Percentiles rank a stretch among this genome's conserved stretches.
phyloP scores from a whole-genome alignment of 139 green algal species.

The Chlorella sp. region DNA sequence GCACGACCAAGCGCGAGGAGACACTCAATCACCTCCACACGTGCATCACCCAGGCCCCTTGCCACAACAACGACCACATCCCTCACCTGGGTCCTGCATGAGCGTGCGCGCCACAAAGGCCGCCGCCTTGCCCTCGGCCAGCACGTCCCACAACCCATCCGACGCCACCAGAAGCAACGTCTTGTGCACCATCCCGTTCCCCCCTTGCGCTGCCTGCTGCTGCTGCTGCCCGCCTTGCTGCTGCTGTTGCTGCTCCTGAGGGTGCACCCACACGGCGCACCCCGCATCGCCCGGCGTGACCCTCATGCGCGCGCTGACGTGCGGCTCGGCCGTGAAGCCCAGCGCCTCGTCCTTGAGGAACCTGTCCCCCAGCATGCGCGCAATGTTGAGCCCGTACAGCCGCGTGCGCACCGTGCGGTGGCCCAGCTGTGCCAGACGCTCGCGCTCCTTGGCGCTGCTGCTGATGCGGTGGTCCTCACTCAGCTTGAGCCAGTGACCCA shows the following conservation, averaged over 20 bases:
- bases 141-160: constrained; percentile 55
- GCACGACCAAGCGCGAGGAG: not conserved
- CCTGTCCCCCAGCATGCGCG: constrained; percentile 50
- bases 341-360: constrained; percentile 53
- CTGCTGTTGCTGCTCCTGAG: not conserved
- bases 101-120: not conserved
- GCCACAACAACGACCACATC: not conserved
- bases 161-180: constrained; percentile 36
- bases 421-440: constrained; percentile 28
- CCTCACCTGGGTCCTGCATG: not conserved
- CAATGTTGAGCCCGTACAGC: constrained; percentile 54
- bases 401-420: constrained; percentile 25
- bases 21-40: not conserved
- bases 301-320: constrained; percentile 18
- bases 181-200: not conserved
- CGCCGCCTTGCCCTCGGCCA: constrained; percentile 21
- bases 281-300: not conserved
- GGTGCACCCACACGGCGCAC: not conserved
- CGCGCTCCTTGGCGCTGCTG: constrained; percentile 25
- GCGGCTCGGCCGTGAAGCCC: constrained; percentile 46
- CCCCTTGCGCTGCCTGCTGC: not conserved
- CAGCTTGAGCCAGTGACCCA: constrained; percentile 21
- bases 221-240: not conserved
- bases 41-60: not conserved
- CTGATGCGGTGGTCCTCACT: constrained; percentile 51